These are phyloP conservation scores for Clausena lansium DNA, from an alignment of 345 rosid genomes.

Conservation along the genomic window DNA sequence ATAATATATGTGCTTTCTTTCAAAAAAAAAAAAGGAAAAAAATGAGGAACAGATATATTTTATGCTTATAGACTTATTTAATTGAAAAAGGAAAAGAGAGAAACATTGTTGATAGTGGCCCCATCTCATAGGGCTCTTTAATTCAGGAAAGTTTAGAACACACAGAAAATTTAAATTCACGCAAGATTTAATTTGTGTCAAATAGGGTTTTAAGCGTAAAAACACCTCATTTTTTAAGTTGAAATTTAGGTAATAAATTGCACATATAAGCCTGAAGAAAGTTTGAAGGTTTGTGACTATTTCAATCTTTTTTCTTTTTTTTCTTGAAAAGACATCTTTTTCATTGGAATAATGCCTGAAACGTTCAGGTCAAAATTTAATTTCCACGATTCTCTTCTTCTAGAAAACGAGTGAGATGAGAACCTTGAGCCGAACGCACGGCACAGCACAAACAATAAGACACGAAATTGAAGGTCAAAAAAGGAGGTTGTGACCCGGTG, in stretches of 20 bases:
- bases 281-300: not conserved
- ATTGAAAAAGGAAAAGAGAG: too few relatives aligned
- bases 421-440: not conserved
- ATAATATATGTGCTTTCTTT: too few relatives aligned
- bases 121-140: not conserved
- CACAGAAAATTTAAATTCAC: not conserved
- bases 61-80: too few relatives aligned
- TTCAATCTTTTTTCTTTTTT: not conserved
- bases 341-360: not conserved
- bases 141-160: not conserved
- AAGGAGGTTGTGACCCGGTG: not conserved
- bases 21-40: fast-evolving
- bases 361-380: not conserved
- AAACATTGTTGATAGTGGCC: not conserved
- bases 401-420: not conserved
- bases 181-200: not conserved
- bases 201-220: not conserved
- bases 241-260: not conserved
- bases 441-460: not conserved
- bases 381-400: not conserved
- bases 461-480: constrained; percentile 3
- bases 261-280: not conserved
- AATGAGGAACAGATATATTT: not conserved
- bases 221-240: not conserved
- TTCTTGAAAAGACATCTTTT: not conserved